phyloP scores from a whole-genome alignment of 495 filamentous ascomycete species.

The Aspergillus haitiensis region DNA sequence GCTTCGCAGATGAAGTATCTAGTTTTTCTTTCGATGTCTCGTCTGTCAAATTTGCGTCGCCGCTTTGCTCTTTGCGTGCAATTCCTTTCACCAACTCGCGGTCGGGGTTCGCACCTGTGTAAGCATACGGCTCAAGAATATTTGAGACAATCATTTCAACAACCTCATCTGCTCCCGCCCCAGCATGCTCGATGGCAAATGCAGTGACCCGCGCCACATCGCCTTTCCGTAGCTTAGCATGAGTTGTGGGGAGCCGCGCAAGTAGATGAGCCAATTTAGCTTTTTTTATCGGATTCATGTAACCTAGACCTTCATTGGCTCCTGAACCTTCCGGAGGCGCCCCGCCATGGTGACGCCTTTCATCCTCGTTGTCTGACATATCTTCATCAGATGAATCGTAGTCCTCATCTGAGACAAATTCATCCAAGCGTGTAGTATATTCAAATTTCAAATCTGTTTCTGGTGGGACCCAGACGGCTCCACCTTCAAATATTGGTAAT shows the following conservation, averaged over 20 bases:
- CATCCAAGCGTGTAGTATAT: conserved; percentile 67
- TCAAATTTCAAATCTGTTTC: conserved; percentile 68
- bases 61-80: conserved; percentile 41
- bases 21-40: conserved; percentile 42
- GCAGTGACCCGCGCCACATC: conserved; percentile 84
- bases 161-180: conserved; percentile 77
- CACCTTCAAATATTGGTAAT: conserved; percentile 64
- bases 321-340: conserved; percentile 49
- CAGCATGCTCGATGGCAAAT: conserved; percentile 88
- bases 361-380: conserved; percentile 73
- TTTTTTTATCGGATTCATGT: conserved; percentile 81
- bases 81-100: conserved; percentile 41
- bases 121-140: conserved; percentile 66
- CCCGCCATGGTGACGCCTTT: conserved; percentile 54
- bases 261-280: conserved; percentile 79
- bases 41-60: conserved; percentile 35
- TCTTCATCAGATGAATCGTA: conserved; percentile 90
- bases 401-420: conserved; percentile 78
- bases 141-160: conserved; percentile 85
- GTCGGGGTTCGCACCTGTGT: conserved; percentile 60
- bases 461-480: conserved; percentile 69
- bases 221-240: conserved; percentile 73
- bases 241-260: conserved; percentile 74
- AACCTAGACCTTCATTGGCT: conserved; percentile 59
- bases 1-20: conserved; percentile 71